Evolutionary conservation across 148 eudicot genomes (phyloP), one percentile per base, ranked within the genome.

Genomic region (Chenopodium quinoa): DNA sequence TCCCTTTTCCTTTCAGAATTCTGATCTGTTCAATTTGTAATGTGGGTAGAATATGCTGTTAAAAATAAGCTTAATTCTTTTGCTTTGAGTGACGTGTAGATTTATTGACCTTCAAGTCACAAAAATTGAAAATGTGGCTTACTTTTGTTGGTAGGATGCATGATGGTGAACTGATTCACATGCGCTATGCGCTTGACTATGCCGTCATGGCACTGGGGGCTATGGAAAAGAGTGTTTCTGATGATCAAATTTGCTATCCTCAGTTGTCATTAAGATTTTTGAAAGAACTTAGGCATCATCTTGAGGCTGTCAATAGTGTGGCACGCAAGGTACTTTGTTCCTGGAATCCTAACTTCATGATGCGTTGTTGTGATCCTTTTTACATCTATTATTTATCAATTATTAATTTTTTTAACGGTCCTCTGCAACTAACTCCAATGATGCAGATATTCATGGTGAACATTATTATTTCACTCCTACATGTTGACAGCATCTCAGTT

Each of bases 111-210:
- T 62, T 27, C 9, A n/a, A 37, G 14, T 77, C 13, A 82, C 32
- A 64, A 12, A 20, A 14, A 23, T 68, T 75, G 7, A 3, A 48
- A 27, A 73, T 84, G 11, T 62, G 69, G 23, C 25, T 29, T 7
- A 67, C 75, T 32, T 79, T 71, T 72, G 4, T 25, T 86, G 68
- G 58, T 87, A 96, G 99, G 93, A 89, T 92, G 89, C 93, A 92
- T 86, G 99, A 96, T 86, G 84, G 90, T 83, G 99, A 94, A 86
- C 93, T 96, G 75, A 88, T 96, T 91, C 97, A 91, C 86, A 92
- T 96, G 99, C 95, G 98, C 71, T 96, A 93, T 90, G 95, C 94
- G 76, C 86, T 96, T 79, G 99, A 94, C 79, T 91, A 86, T 88
- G 90, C 95, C 83, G 92, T 90, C 84, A 91, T 91, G 87, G 98